Evolutionary conservation across 208 protist species (phyloP), one percentile per base, ranked within the genome.

Genomic region (Perkinsela sp.): DNA sequence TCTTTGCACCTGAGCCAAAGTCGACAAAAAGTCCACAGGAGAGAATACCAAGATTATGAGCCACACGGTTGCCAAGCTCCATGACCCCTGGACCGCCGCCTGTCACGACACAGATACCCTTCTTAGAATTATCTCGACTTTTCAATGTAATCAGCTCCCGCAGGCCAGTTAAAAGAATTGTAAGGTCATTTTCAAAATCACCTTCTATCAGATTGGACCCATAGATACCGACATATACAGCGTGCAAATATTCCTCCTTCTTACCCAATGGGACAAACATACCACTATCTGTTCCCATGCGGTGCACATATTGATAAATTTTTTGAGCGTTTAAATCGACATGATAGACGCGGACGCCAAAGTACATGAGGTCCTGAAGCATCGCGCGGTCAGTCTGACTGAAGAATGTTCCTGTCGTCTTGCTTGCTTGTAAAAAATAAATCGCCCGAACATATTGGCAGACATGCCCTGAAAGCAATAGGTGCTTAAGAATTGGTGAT

Each of bases 31-130:
- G 75, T 66, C 85, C 88, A 73, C 85, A 91, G 0, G 84, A 90
- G 48, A 93, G 77, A 66, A 93, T 91, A 57, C 86, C 85, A 30
- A 91, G 79, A 0, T 82, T 85, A 73, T 80, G 82, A 66, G 88
- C 86, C 0, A 93, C 88, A 28, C 85, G 86, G 78, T 93, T 93
- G 68, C 88, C 88, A 1, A 93, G 86, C 73, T 92, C 86, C 88
- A 93, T 93, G 31, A 87, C 86, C 66, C 88, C 88, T 31, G 88
- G 88, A 28, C 88, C 88, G 0, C 88, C 88, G n/a, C 88, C 88
- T 0, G 88, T 93, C 29, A 91, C 78, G 67, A 93, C 81, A 1
- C 86, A 85, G 16, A 93, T 70, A 29, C 85, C 78, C 69, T 83
- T 87, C 2, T 75, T 67, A 1, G 78, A 72, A 69, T 91, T 89